phyloP scores from a whole-genome alignment of 2,329 filamentous ascomycete species.

The Sporothrix luriei region DNA sequence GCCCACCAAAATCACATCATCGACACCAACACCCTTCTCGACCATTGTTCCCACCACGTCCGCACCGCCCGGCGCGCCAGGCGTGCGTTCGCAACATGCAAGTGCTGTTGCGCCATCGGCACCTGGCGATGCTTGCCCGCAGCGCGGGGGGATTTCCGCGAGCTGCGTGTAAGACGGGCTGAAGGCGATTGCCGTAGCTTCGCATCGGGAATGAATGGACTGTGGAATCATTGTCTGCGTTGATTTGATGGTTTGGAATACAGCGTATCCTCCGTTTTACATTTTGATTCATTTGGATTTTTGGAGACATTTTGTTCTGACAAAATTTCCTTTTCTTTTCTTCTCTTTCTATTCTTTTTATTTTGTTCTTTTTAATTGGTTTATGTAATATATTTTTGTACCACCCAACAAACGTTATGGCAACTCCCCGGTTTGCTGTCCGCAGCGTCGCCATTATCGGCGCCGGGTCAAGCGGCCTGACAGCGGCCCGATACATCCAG shows the following conservation, averaged over 20 bases:
- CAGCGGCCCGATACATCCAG: constrained; percentile 76
- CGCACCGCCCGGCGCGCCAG: neutral
- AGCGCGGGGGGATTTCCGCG: neutral
- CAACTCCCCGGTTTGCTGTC: constrained; percentile 50
- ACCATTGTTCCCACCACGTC: constrained; percentile 12
- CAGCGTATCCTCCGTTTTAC: neutral
- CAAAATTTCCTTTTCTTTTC: neutral
- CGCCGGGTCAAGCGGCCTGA: constrained; percentile 77
- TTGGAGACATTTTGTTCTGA: neutral
- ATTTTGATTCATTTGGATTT: neutral
- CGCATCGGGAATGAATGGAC: neutral
- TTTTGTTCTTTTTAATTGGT: neutral
- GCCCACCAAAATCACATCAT: constrained; percentile 28
- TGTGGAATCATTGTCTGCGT: neutral
- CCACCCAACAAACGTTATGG: constrained; percentile 35
- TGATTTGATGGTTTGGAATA: constrained; percentile 6
- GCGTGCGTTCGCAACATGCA: constrained; percentile 13
- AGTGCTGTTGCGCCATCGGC: constrained; percentile 22
- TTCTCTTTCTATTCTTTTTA: neutral
- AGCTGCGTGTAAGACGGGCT: neutral
- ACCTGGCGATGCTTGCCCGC: constrained; percentile 12
- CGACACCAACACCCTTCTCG: neutral
- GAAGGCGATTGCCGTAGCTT: neutral
- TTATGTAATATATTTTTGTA: neutral
- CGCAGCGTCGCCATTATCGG: constrained; percentile 75